Base-by-base conservation (phyloP, 2,329 filamentous ascomycete species). In the Ascocoryne sarcoides region DNA sequence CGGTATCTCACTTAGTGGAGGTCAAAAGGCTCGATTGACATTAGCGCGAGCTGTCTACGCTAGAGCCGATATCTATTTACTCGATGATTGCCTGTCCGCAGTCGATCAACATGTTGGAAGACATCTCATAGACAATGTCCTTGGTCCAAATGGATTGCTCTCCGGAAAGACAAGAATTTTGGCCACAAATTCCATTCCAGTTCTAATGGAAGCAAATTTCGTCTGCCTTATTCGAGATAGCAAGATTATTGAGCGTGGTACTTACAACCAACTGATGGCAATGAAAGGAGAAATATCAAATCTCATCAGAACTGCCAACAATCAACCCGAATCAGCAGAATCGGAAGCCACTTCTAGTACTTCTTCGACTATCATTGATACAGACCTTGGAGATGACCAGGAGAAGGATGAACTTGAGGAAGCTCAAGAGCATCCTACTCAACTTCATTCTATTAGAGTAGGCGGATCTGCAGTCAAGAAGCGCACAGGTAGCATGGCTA, bases 21-120 rank as follows among this genome's bases (percentile, higher is more conserved):
- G 93, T 4, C 92, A 98, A 60, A 98, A 95, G 65, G 90, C 92
- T 40, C 84, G 92, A 47, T 73, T 98, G 45, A 90, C 88, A 10
- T 71, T 98, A 40, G 92, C 92, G 30, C 78, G 92, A 60, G 90
- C 93, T 20, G 92, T 98, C 1, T 98, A 98, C 59, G 89, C 93
- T 37, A 77, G 92, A 52, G 88, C 92, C n/a, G 93, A 98, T 60
- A 79, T 98, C 36, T 96, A 96, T 58, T 71, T 98, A 10, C 71
- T 98, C 9, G 92, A 98, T 52, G 92, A 98, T 60, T 84, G 89
- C 46, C 71, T 98, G 9, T 96, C 90, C 12, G 92, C 93, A 1
- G 92, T 98, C n/a, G 92, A 98, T 64, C 90, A 94, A 49, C 92
- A 98, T 58, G 92, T 98, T 44, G 92, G 92, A 36, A 76, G 86